Evolutionary conservation across 139 green algal genomes (phyloP).

Genomic region (Parachlorella kessleri): DNA sequence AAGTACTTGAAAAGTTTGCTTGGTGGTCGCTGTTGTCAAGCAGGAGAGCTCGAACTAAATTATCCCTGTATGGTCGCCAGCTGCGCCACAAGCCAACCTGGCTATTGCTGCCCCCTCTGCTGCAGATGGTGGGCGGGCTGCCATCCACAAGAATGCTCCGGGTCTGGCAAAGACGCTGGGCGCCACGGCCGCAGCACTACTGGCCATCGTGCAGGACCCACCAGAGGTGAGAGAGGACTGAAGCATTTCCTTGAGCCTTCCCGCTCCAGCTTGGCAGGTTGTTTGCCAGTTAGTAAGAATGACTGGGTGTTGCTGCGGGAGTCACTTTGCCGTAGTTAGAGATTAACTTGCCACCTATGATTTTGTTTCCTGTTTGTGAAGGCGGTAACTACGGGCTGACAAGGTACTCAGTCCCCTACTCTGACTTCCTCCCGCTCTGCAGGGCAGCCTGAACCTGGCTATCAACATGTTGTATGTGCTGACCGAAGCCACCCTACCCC

Average conservation of each 20-base stretch:
- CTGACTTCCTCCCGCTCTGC: not conserved
- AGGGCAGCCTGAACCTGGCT: conserved; percentile 50
- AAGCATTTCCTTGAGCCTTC: too few species aligned
- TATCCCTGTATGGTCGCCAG: too few species aligned
- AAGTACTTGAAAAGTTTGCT: too few species aligned
- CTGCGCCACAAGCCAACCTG: too few species aligned
- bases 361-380: too few species aligned
- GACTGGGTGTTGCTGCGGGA: too few species aligned
- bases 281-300: too few species aligned
- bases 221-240: conserved; percentile 14
- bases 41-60: not conserved
- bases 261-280: too few species aligned
- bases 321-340: too few species aligned
- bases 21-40: too few species aligned
- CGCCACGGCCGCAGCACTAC: conserved; percentile 34
- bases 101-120: not conserved
- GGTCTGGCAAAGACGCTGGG: conserved; percentile 52
- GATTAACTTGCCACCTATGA: too few species aligned
- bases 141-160: conserved; percentile 35
- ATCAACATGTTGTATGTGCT: conserved; percentile 65
- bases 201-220: conserved; percentile 36
- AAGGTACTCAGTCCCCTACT: not conserved
- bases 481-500: conserved; percentile 31
- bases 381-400: too few species aligned
- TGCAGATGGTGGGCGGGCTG: conserved; percentile 17